These are phyloP conservation scores for Lactarius trivialis DNA, from an alignment of 768 basidiomycete species.

Conservation along the genomic window DNA sequence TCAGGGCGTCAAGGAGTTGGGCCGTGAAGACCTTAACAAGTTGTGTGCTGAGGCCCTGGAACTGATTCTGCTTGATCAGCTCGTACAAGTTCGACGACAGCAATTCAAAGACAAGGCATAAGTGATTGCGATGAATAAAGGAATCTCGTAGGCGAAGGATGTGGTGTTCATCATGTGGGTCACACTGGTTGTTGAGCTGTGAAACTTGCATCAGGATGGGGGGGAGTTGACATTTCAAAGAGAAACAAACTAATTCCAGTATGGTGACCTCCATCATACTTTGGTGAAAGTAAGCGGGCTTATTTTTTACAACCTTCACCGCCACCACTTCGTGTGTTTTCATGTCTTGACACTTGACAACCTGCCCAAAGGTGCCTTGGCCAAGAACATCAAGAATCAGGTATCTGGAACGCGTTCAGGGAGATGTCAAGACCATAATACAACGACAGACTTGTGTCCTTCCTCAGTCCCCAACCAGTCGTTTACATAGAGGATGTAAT, in stretches of 20 bases:
- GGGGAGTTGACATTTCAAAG: constrained; percentile 4
- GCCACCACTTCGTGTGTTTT: constrained; percentile 98
- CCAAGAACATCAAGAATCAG: constrained; percentile 97
- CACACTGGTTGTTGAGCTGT: constrained; percentile 89
- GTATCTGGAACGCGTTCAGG: constrained; percentile 49
- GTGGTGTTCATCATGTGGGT: constrained; percentile 93
- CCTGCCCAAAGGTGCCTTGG: constrained; percentile 98
- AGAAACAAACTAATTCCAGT: constrained; percentile 75
- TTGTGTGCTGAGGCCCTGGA: constrained; percentile 93
- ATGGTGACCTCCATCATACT: constrained; percentile 99
- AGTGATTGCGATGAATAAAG: constrained; percentile 93
- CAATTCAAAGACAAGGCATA: constrained; percentile 97
- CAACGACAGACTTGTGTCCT: constrained; percentile 75
- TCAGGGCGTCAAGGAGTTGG: constrained; percentile 87
- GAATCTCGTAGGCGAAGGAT: constrained; percentile 92
- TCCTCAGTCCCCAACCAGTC: constrained; percentile 94
- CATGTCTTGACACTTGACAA: constrained; percentile 99
- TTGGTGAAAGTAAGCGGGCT: constrained; percentile 99
- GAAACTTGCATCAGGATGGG: background rate
- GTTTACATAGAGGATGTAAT: constrained; percentile 99
- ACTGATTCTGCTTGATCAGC: constrained; percentile 99
- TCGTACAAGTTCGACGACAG: constrained; percentile 97
- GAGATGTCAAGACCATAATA: constrained; percentile 9
- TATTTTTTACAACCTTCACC: constrained; percentile 99
- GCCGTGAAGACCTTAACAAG: constrained; percentile 98